Evolutionary conservation across 208 protist genomes (phyloP), one percentile per base, ranked within the genome.

Genomic region (Blechomonas ayalai): DNA sequence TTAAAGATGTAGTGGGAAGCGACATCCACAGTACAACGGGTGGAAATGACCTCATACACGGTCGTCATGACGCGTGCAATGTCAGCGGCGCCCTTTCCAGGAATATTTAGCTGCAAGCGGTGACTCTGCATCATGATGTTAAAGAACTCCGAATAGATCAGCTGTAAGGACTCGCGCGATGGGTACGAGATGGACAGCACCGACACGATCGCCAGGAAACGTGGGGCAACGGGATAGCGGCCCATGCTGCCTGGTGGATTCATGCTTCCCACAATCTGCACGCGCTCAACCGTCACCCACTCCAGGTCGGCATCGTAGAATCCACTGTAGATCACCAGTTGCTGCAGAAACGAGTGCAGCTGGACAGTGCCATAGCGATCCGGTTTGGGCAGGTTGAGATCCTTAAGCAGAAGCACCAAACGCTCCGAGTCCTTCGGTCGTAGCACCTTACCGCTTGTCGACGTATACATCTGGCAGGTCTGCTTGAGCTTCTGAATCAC

Each of bases 341-440:
- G 97, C 73, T 98, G 97, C 27, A 98, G 72, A 28, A 99, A 90
- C 1, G 94, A 92, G 55, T 98, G 92, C 16, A 98, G 62, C 71
- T 98, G 90, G 29, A 97, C 90, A 9, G 96, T 99, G 47, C 88
- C 95, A 77, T 98, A 99, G 62, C 92, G 90, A 76, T 99, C 97
- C 6, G 97, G 96, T 68, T 90, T 95, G 6, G 97, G 96, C 34
- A 99, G 69, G 67, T 99, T 98, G 29, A 99, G 69, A 60, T 99
- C 96, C 77, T 98, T 97, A 20, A 98, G 65, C 44, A 97, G 86
- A 10, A 98, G 58, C 10, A 99, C 81, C 15, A 99, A 76, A 5
- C 91, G 76, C 40, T 98, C 95, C 13, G 74, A 82, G 25, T 97
- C 88, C 57, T 96, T 97, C 10, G 97, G 97, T 2, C 96, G 75